Base-by-base conservation (phyloP, 331 rosid genomes). In the Quercus phellos region DNA sequence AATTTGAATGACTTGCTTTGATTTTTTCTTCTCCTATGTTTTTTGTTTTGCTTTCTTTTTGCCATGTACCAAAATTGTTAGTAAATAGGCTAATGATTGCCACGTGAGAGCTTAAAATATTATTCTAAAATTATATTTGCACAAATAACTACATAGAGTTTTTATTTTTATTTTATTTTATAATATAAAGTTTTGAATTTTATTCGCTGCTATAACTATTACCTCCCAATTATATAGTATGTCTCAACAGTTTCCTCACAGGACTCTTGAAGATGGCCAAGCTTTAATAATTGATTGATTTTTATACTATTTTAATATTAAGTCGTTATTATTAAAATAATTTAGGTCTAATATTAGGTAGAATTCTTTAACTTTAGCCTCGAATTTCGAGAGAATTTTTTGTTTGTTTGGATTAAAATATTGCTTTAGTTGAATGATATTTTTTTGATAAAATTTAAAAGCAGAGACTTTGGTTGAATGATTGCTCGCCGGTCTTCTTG, bases 361-460 rank as follows among this genome's bases (percentile, higher is more conserved):
- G 18, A 85, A 79, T 82, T 81, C 75, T 89, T 78, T 77, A 90
- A 84, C 94, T 76, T 82, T 59, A 67, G 55, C 87, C 82, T 56
- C 9, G 87, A 85, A 88, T 75, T 82, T 77, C 74, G 82, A 82
- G 87, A 79, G 87, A 86, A 82, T 82, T 78, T 78, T 78, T 90
- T 85, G 85, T 86, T 87, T 89, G 76, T 50, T 29, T 88, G 66
- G 80, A 56, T 76, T 80, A 66, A 72, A 78, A 73, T 74, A 51
- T 27, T 78, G 19, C 50, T 64, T 75, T 50, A 19, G 34, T 77
- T 77, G 77, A 85, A 64, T 71, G 30, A 50, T 13, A 35, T 7
- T 38, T 38, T 38, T 38, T 38, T 38, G 12, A 38, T 38, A 38
- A 38, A 38, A 38, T 38, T 8, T 38, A 8, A 38, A 38, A 38